Conservation (phyloP, 495 filamentous ascomycete species). For the Penicillium arizonense region DNA sequence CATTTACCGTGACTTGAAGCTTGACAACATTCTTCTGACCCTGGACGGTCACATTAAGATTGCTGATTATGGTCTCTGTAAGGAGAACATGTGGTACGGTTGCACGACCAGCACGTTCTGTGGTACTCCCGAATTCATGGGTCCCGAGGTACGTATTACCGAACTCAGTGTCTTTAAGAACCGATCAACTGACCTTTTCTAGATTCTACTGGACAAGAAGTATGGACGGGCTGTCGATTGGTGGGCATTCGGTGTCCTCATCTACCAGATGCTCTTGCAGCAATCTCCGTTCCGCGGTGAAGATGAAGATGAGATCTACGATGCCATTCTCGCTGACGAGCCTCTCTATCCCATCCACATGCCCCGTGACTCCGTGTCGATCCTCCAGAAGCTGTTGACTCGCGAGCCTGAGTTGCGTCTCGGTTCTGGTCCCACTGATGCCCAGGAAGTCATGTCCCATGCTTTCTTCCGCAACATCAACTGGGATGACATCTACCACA, state of each 20-base stretch:
- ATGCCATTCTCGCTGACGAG: conserved; percentile 97
- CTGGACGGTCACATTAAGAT: conserved; percentile 98
- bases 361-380: conserved; percentile 96
- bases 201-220: conserved; percentile 98
- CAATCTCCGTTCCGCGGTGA: conserved; percentile 99
- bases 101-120: conserved; percentile 97
- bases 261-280: conserved; percentile 99
- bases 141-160: conserved; percentile 73
- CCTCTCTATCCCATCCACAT: conserved; percentile 98
- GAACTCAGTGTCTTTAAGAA: neutral
- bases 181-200: conserved; percentile 13
- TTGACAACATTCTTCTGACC: conserved; percentile 96
- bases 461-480: conserved; percentile 97
- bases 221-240: conserved; percentile 99
- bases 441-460: conserved; percentile 98
- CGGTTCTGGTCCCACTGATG: conserved; percentile 93
- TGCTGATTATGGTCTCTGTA: conserved; percentile 97
- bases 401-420: conserved; percentile 91
- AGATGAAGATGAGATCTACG: conserved; percentile 99
- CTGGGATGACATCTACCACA: conserved; percentile 98
- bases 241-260: conserved; percentile 99
- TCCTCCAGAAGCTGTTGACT: conserved; percentile 95
- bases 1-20: conserved; percentile 98
- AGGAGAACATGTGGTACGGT: conserved; percentile 99
- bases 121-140: conserved; percentile 99